Evolutionary conservation across 352 stramenopile genomes (phyloP), one percentile per base, ranked within the genome.

Genomic region (Phytophthora hybrid): DNA sequence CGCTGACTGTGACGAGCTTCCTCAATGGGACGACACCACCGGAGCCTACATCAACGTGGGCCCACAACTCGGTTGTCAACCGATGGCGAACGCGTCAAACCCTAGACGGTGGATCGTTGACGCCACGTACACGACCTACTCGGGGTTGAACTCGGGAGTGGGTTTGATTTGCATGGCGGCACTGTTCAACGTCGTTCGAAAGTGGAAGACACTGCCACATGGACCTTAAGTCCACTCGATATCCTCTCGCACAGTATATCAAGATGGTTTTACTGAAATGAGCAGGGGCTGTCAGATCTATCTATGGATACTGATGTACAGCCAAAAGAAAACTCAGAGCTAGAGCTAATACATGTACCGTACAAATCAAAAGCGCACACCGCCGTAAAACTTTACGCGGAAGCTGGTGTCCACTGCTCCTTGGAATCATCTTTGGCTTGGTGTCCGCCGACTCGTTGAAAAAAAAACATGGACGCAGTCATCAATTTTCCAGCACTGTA

Each of bases 91-190:
- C 44, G 39, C 59, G 0, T 2, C 23, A 26, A 26, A 26, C 56
- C 71, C 75, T 10, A 41, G 49, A 76, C 60, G 18, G 26, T 71
- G 21, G 66, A 69, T 29, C 71, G 59, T 84, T 7, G 63, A 79
- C 54, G 68, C 64, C 34, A 60, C 46, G 6, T 66, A 71, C 46
- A 66, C 64, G 46, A 66, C 64, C 1, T 71, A 71, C 69, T 74
- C 71, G 9, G 77, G 79, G 7, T 52, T 85, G 55, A 86, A 87
- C 46, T 72, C 70, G 5, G 83, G 81, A 21, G 59, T 97, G 34
- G 86, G 88, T 18, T 80, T 97, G 11, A 84, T 97, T 51, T 98
- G 96, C 76, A 77, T 93, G 9, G 76, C 84, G 18, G 87, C 92
- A 1, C 57, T 93, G 54, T 97, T 98, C 66, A 85, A 92, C 56